These are phyloP conservation scores for Cicer bijugum DNA, from an alignment of 306 rosid genomes.

Conservation along the genomic window DNA sequence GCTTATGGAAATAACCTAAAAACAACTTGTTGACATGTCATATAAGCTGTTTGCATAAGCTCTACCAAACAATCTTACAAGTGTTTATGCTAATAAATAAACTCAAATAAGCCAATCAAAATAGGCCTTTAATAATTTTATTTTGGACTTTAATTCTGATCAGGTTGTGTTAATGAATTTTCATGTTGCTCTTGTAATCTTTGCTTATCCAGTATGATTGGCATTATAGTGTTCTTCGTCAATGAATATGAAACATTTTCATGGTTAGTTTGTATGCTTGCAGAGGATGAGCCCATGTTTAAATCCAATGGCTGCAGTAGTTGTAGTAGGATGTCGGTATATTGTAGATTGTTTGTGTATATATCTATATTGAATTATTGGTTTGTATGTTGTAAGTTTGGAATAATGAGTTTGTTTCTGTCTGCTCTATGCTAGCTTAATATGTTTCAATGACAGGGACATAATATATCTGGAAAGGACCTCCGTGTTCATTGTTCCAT, in stretches of 20 bases:
- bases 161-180: constrained; percentile 24
- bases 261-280: constrained; percentile 24
- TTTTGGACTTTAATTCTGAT: background rate
- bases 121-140: background rate
- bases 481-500: constrained; percentile 87
- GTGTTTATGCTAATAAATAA: too few relatives aligned
- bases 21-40: too few relatives aligned
- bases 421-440: constrained; percentile 18
- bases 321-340: constrained; percentile 13
- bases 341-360: background rate
- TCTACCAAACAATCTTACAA: too few relatives aligned
- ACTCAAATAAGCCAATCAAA: too few relatives aligned
- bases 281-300: constrained; percentile 15
- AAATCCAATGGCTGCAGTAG: constrained; percentile 24
- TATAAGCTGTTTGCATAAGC: too few relatives aligned
- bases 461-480: constrained; percentile 79
- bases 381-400: background rate
- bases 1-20: too few relatives aligned
- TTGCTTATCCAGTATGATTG: constrained; percentile 31
- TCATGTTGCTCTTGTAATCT: constrained; percentile 3
- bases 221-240: background rate
- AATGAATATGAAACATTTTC: constrained; percentile 22
- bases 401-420: background rate
- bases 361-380: background rate
- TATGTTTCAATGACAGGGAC: constrained; percentile 64